Evolutionary conservation across 352 stramenopile genomes (phyloP).

Genomic region (Globisporangium rhizosaccharum): DNA sequence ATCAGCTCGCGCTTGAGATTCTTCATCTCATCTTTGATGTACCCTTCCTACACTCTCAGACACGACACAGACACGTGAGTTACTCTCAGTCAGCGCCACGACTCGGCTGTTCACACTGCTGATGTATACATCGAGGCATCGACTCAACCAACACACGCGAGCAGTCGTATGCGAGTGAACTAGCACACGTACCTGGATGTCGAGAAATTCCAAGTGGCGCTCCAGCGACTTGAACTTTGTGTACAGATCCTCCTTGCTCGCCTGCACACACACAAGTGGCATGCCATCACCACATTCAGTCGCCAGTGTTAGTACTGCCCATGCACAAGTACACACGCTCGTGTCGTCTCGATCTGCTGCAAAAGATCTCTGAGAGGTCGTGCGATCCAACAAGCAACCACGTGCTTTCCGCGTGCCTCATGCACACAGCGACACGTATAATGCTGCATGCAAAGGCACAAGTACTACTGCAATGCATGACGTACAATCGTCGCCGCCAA

Average conservation of each 20-base stretch:
- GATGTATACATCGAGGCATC: background rate
- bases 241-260: slow-evolving; percentile 70
- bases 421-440: background rate
- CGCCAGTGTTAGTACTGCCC: background rate
- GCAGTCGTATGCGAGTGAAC: too few species aligned
- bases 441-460: background rate
- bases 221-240: slow-evolving; percentile 76
- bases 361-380: background rate
- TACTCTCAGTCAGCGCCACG: too few species aligned
- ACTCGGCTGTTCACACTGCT: too few species aligned
- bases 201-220: slow-evolving; percentile 77
- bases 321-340: background rate
- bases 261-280: slow-evolving; percentile 9
- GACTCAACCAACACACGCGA: too few species aligned
- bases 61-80: too few species aligned
- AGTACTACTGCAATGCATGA: background rate
- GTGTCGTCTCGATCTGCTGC: background rate
- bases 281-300: background rate
- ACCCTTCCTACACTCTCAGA: slow-evolving; percentile 85
- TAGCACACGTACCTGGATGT: slow-evolving; percentile 54
- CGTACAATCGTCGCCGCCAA: slow-evolving; percentile 41
- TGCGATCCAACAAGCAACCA: background rate
- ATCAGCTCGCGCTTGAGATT: slow-evolving; percentile 99
- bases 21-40: slow-evolving; percentile 99
- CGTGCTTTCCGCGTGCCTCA: background rate